Evolutionary conservation across 2,329 filamentous ascomycete genomes (phyloP).

Genomic region (Xylariaceae sp.): DNA sequence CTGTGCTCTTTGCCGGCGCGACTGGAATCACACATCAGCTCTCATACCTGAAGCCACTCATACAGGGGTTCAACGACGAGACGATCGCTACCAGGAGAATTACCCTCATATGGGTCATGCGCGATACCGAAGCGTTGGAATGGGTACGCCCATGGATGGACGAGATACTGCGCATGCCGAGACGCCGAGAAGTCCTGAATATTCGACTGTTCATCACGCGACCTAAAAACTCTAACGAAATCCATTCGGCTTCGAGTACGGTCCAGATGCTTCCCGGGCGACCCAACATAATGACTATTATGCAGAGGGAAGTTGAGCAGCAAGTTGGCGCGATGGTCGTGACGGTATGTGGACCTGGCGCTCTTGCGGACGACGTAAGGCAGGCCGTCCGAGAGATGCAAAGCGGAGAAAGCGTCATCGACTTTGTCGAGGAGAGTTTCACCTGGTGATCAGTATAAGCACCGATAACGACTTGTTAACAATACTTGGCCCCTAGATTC

Average conservation of each 20-base stretch:
- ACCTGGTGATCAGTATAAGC: slow-evolving; percentile 49
- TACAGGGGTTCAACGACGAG: slow-evolving; percentile 63
- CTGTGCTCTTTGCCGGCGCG: slow-evolving; percentile 84
- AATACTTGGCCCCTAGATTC: neutral
- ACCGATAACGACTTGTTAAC: neutral
- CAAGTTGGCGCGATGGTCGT: slow-evolving; percentile 88
- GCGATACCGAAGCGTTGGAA: slow-evolving; percentile 81
- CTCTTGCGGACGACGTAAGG: slow-evolving; percentile 71
- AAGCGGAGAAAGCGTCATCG: slow-evolving; percentile 57
- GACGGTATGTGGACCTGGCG: slow-evolving; percentile 72
- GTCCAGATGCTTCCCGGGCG: slow-evolving; percentile 91
- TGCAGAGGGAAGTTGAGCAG: slow-evolving; percentile 75
- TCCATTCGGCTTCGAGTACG: slow-evolving; percentile 68
- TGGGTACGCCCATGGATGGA: slow-evolving; percentile 90
- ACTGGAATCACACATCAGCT: slow-evolving; percentile 95
- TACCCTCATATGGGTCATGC: slow-evolving; percentile 87
- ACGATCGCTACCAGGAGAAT: slow-evolving; percentile 77
- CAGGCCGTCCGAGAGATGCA: slow-evolving; percentile 61
- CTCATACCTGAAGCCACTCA: slow-evolving; percentile 75
- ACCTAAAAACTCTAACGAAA: slow-evolving; percentile 77
- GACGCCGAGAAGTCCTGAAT: slow-evolving; percentile 74
- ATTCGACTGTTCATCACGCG: slow-evolving; percentile 89
- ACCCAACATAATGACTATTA: slow-evolving; percentile 74
- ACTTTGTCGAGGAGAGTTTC: slow-evolving; percentile 76
- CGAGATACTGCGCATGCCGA: slow-evolving; percentile 69